Conservation (phyloP, 108 stramenopile species). For the Pseudonitzschia delicatissima region DNA sequence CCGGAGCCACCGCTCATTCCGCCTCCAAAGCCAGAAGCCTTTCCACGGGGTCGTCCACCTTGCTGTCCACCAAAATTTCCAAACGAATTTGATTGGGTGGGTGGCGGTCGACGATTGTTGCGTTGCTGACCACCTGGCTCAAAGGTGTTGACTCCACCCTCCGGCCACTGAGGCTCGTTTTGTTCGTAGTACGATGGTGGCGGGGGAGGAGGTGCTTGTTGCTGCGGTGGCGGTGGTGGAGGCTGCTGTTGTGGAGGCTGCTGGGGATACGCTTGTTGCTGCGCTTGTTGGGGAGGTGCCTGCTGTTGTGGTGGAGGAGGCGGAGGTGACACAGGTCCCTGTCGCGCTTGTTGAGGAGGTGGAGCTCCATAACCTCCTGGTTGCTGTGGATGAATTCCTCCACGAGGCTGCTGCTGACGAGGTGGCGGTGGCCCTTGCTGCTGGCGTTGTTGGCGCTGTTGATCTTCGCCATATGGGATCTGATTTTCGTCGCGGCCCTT, state of each 20-base stretch:
- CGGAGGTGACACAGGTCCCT: neutral
- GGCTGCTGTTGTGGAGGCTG: neutral
- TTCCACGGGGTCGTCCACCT: slow-evolving; percentile 1
- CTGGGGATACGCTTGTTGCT: neutral
- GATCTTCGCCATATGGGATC: neutral
- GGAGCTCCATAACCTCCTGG: slow-evolving; percentile 4
- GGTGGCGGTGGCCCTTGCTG: neutral
- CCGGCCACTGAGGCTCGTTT: neutral
- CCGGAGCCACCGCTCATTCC: neutral
- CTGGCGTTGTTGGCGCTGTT: neutral
- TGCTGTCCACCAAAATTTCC: slow-evolving; percentile 13
- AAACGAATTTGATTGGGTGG: slow-evolving; percentile 9
- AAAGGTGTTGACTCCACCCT: slow-evolving; percentile 4
- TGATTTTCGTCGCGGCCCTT: slow-evolving; percentile 17
- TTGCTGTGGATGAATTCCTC: slow-evolving; percentile 2
- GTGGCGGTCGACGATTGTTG: neutral
- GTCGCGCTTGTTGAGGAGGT: neutral
- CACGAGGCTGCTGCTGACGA: neutral
- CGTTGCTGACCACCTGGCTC: neutral
- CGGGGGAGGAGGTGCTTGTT: neutral
- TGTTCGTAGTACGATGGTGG: neutral
- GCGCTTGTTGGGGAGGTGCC: neutral
- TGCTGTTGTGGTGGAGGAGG: slow-evolving; percentile 5
- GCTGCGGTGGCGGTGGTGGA: slow-evolving; percentile 3
- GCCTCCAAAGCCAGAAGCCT: slow-evolving; percentile 5